These are phyloP conservation scores for Lagerstroemia speciosa DNA, from an alignment of 345 rosid species.

Conservation along the genomic window DNA sequence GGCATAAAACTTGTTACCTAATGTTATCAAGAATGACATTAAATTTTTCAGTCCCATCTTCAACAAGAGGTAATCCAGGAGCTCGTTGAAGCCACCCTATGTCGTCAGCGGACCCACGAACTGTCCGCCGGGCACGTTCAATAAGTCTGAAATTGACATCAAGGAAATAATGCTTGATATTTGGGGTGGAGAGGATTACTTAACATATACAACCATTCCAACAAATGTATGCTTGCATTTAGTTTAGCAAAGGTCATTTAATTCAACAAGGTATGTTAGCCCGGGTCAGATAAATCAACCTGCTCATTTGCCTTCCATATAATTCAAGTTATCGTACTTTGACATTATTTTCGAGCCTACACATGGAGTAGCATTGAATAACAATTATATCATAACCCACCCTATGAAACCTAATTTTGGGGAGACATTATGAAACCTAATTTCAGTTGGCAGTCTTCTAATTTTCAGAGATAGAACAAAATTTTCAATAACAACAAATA, in stretches of 20 bases:
- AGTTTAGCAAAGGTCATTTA: background rate
- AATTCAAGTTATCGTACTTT: background rate
- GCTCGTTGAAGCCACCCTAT: conserved; percentile 82
- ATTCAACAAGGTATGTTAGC: background rate
- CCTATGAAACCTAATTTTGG: background rate
- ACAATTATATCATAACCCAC: background rate
- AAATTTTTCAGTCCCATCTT: conserved; percentile 84
- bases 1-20: conserved; percentile 38
- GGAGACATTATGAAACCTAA: background rate
- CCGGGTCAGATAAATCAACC: background rate
- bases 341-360: background rate
- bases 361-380: background rate
- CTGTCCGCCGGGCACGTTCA: conserved; percentile 83
- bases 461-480: background rate
- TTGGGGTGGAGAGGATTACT: background rate
- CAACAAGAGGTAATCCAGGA: conserved; percentile 70
- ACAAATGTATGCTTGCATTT: background rate
- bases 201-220: background rate
- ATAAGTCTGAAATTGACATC: conserved; percentile 45
- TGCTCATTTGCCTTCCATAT: background rate
- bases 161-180: background rate
- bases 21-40: conserved; percentile 63
- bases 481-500: background rate
- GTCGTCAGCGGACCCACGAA: conserved; percentile 94
- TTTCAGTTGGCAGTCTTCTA: background rate